Percentiles rank a stretch among this genome's conserved stretches.
Conservation (phyloP, 2,329 filamentous ascomycete genomes). For the Teratosphaeria destructans region DNA sequence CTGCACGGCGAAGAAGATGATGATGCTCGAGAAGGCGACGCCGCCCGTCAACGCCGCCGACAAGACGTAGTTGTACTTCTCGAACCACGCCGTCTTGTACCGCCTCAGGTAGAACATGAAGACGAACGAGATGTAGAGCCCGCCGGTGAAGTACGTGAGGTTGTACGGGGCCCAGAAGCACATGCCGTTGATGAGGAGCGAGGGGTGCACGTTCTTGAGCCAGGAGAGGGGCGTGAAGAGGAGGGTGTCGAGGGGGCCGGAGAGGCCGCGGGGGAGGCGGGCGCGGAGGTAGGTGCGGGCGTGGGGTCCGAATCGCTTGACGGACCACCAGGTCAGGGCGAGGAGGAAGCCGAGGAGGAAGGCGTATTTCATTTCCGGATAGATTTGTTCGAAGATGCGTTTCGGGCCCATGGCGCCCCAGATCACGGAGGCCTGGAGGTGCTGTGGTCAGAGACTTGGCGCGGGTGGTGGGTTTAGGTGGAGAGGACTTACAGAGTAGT, state of each 20-base stretch:
- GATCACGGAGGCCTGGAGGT: slow-evolving; percentile 8
- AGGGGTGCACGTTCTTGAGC: slow-evolving; percentile 3
- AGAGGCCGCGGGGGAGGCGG: not conserved
- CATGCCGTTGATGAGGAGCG: slow-evolving; percentile 7
- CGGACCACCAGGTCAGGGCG: slow-evolving; percentile 1
- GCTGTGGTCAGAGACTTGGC: not conserved
- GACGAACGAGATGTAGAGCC: slow-evolving; percentile 6
- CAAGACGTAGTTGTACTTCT: slow-evolving; percentile 29
- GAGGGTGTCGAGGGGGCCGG: not conserved
- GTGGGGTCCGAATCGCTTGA: not conserved
- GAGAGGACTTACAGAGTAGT: slow-evolving; percentile 7
- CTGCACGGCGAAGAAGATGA: slow-evolving; percentile 29
- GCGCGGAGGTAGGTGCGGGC: not conserved
- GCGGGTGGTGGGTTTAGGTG: not conserved
- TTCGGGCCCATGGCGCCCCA: slow-evolving; percentile 17
- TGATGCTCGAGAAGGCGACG: slow-evolving; percentile 26
- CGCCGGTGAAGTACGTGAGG: slow-evolving; percentile 7
- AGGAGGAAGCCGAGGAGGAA: slow-evolving; percentile 4
- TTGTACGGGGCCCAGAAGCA: slow-evolving; percentile 5
- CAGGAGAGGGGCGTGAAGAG: not conserved
- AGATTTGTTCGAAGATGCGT: slow-evolving; percentile 8
- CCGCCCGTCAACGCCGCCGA: slow-evolving; percentile 27
- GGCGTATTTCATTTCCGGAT: slow-evolving; percentile 1
- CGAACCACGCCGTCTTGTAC: slow-evolving; percentile 18
- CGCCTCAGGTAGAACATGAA: slow-evolving; percentile 5